Base-by-base conservation (phyloP, 257 asterid genomes). In the Avicennia marina region DNA sequence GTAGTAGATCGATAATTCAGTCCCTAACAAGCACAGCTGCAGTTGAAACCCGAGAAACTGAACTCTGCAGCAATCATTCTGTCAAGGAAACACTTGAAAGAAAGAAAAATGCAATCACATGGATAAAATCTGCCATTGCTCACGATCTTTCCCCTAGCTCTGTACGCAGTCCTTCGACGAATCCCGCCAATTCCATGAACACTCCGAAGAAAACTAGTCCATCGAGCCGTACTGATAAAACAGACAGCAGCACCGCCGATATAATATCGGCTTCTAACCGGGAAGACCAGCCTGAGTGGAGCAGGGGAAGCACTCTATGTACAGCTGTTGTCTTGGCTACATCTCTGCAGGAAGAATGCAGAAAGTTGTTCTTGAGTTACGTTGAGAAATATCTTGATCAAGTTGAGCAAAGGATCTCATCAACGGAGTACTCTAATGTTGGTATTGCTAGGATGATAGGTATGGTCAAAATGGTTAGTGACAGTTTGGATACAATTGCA, bases 81-180 rank as follows among this genome's bases (percentile, higher is more conserved):
- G 63, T 78, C 50, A 75, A 79, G 39, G 85, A 79, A 60, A 71
- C 80, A 18, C 54, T 80, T 1, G 87, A 80, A 63, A 68, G 95
- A 55, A 82, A 75, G 70, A 82, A 75, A 62, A 78, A 76, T 0
- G 94, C 93, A 2, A 40, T 62, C 1, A 24, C 76, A 17, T 84
- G 95, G 93, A 66, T 87, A 25, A 87, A 69, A 80, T 75, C 91
- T 7, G 93, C 93, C 1, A 51, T 82, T 7, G 81, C 85, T 20
- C 67, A 66, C 18, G 96, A 84, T 65, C 94, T 87, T 55, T 78
- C 91, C 16, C 72, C 77, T 0, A 36, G 52, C 62, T 29, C 72
- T 40, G 22, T 64, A 12, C 60, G 44, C 24, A 39, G 47, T 52
- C 66, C 68, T 15, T 27, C 57, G 18, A 38, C 68, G 13, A 48